Conservation (phyloP, 2,329 filamentous ascomycete species). For the Torrubiella hemipterigena region DNA sequence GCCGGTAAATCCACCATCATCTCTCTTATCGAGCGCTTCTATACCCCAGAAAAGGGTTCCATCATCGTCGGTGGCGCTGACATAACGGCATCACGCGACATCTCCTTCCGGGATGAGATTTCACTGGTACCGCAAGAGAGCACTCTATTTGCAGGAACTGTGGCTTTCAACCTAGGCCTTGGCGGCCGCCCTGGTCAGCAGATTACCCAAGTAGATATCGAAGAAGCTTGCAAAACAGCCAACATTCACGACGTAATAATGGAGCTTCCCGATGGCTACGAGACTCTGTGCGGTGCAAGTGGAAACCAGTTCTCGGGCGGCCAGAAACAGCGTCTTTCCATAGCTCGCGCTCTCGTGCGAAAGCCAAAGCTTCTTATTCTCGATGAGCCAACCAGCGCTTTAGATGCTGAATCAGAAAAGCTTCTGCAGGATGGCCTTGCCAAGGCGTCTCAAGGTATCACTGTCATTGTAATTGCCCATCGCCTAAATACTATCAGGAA, state of each 20-base stretch:
- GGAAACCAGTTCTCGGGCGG: conserved; percentile 57
- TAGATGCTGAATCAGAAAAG: conserved; percentile 50
- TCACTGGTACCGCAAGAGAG: conserved; percentile 27
- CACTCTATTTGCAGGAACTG: conserved; percentile 26
- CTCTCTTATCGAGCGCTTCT: conserved; percentile 4
- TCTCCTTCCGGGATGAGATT: conserved; percentile 22
- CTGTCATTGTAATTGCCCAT: conserved; percentile 31
- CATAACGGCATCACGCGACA: conserved; percentile 9
- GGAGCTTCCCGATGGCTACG: conserved; percentile 41
- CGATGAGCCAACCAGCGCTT: conserved; percentile 57
- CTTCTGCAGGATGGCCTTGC: conserved; percentile 47
- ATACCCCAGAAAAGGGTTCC: conserved; percentile 2
- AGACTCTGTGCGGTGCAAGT: conserved; percentile 46
- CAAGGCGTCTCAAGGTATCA: conserved; percentile 26
- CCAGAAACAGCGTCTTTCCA: conserved; percentile 57
- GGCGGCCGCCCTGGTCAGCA: conserved; percentile 30
- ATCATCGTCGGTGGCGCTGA: conserved; percentile 10
- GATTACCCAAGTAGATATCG: conserved; percentile 35
- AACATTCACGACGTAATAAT: conserved; percentile 48
- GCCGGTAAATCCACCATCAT: conserved; percentile 6
- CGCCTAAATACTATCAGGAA: conserved; percentile 29
- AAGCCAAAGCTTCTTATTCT: conserved; percentile 53
- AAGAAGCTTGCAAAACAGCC: conserved; percentile 42
- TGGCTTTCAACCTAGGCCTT: conserved; percentile 27
- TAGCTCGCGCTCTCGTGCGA: conserved; percentile 55